Base-by-base conservation (phyloP, 495 filamentous ascomycete species). In the Sphaerosporella brunnea region DNA sequence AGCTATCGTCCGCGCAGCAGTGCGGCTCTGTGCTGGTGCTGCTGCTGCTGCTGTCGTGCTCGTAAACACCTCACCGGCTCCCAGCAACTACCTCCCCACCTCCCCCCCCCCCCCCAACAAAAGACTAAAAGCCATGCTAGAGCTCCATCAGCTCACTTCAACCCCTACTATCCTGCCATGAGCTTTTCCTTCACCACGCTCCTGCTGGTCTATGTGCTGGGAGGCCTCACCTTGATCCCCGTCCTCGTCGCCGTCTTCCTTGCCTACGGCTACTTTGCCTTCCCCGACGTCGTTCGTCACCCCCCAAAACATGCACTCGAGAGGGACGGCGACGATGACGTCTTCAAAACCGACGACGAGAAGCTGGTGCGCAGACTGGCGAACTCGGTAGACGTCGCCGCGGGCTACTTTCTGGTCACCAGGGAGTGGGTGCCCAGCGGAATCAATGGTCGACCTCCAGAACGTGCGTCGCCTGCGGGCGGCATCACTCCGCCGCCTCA, bases 381-480 rank as follows among this genome's bases (percentile, higher is more conserved):
- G 26, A 72, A 79, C 45, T 80, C 88, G 36, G 69, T 77, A n/a
- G 84, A 93, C 64, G 82, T 85, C 42, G 83, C 85, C 1, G 81
- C 84, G 9, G 86, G 86, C 36, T 94, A 93, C 65, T 97, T 97
- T 63, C 83, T 86, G 4, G 86, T 96, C 11, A 93, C 82, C 59
- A 73, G 90, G 50, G 85, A 94, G 66, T 96, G 87, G 64, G 78
- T 81, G 3, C 82, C 87, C 25, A 82, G 82, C 50, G 86, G 84
- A 40, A 76, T 88, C 53, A 92, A 90, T 66, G 88, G 85, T 32
- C 84, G 86, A 64, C 88, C 87, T 2, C 86, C 85, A 50, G 87
- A 94, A 62, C 72, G 86, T 45, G 78, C 76, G 30, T 90, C 84
- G 1, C 84, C 86, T 9, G 73, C 82, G 7, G 84, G 82, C 10